Evolutionary conservation across 23 red algal species (phyloP), one percentile per base, ranked within the genome.

Genomic region (Agarophyton chilense): DNA sequence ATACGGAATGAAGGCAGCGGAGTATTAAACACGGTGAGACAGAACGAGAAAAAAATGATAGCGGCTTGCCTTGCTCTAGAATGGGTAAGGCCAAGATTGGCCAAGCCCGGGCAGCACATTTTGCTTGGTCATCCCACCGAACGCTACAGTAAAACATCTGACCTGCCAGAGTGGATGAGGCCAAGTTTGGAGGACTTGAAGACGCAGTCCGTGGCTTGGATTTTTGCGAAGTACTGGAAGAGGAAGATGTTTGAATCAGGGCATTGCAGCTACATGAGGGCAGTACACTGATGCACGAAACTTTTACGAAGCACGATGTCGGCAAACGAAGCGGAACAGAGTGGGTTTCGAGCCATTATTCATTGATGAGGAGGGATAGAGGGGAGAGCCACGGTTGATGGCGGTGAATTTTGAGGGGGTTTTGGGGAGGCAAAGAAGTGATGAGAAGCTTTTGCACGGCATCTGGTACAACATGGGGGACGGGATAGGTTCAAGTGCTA

Each of bases 21-120:
- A n/a, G n/a, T n/a, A 64, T 19, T 78, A 16, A 34, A 90, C 29
- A 26, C 68, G 71, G 7, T 63, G 18, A 16, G 54, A 32, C 28
- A 90, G 51, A 25, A 68, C 65, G 35, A 22, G 86, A 18, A 80
- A 10, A 74, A 90, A 52, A 67, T 78, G 36, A 66, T 29, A 0
- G 75, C 75, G 10, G 54, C 75, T 34, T 66, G 44, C 22, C 55
- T 66, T 9, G 58, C 61, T 21, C 63, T 72, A 22, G 54, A 52
- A 25, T n/a, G n/a, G n/a, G 32, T 79, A 79, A 40, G 79, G 62
- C 11, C 79, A 79, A 26, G 90, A 93, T n/a, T n/a, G n/a, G n/a
- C n/a, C n/a, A n/a, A n/a, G n/a, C n/a, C n/a, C n/a, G n/a, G n/a
- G n/a, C n/a, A n/a, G n/a, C n/a, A n/a, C n/a, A n/a, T n/a, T n/a